Evolutionary conservation across 768 basidiomycete genomes (phyloP), one percentile per base, ranked within the genome.

Genomic region (Lentinula detonsa): DNA sequence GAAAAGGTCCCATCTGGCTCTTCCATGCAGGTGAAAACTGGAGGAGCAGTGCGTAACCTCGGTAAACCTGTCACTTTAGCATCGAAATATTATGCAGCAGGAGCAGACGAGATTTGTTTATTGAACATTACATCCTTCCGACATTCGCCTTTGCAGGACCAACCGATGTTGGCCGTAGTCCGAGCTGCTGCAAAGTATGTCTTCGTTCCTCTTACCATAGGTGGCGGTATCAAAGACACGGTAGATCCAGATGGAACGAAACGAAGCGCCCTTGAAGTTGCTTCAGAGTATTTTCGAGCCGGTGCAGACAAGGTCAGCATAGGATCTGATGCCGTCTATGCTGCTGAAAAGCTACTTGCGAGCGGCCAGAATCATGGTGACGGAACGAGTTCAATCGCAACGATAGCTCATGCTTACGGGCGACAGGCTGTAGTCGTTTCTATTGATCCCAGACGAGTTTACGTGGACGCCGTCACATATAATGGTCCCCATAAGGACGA

Each of bases 101-200:
- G 95, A 35, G 96, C 96, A 50, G 97, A 99, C 73, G 97, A 99
- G 75, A 80, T 99, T 39, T 97, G 94, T 71, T 86, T 99, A 64
- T 88, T 99, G 71, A 99, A 99, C 76, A 99, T 99, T 80, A 99
- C 97, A 15, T 97, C 96, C 64, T 99, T 99, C 85, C 91, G 97
- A 63, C 89, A 91, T 68, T 98, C 94, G 13, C 95, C 97, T 1
- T 81, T 99, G 39, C 87, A 81, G 48, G 97, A 98, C 74, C 97
- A 99, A 75, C 97, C 97, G 0, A 98, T 99, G 97, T 84, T 99
- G 59, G 91, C 93, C 37, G 91, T 99, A 68, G 93, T 98, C 45
- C 87, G 90, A 59, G 86, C 87, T 0, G 90, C 95, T 0, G 95
- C 97, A 1, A 85, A 93, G 72, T 83, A 85, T 57, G 85, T 98